Conservation (phyloP, 768 basidiomycete species). For the Amanita jacksonii region DNA sequence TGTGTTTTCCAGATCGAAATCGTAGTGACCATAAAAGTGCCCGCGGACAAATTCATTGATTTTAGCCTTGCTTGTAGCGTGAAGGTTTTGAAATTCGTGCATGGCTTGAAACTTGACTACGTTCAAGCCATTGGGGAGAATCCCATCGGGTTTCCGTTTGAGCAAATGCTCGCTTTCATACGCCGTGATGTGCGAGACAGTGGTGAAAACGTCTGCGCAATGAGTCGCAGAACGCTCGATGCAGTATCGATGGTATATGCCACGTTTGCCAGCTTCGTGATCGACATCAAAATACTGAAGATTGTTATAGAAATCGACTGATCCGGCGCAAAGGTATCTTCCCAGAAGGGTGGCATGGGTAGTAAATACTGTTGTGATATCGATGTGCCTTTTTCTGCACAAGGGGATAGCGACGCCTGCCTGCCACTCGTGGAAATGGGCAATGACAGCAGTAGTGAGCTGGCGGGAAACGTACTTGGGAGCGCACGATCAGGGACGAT, state of each 20-base stretch:
- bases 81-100: constrained; percentile 98
- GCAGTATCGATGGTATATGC: constrained; percentile 97
- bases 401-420: constrained; percentile 92
- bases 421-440: constrained; percentile 99
- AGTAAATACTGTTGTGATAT: constrained; percentile 97
- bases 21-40: constrained; percentile 96
- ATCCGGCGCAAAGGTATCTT: constrained; percentile 96
- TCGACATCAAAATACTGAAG: constrained; percentile 99
- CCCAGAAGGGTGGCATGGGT: constrained; percentile 98
- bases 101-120: constrained; percentile 99
- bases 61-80: constrained; percentile 89
- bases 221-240: constrained; percentile 93
- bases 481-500: constrained; percentile 7
- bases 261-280: constrained; percentile 97
- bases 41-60: constrained; percentile 97
- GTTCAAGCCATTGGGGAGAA: constrained; percentile 94
- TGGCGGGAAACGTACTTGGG: constrained; percentile 72
- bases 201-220: constrained; percentile 97
- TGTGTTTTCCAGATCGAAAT: constrained; percentile 92
- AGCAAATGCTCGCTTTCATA: constrained; percentile 94
- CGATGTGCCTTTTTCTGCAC: constrained; percentile 93
- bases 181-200: constrained; percentile 95
- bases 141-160: constrained; percentile 96
- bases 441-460: constrained; percentile 78
- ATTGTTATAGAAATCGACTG: constrained; percentile 99